These are phyloP conservation scores for Barnettozyma californica DNA, from an alignment of 805 yeast species.

Conservation along the genomic window DNA sequence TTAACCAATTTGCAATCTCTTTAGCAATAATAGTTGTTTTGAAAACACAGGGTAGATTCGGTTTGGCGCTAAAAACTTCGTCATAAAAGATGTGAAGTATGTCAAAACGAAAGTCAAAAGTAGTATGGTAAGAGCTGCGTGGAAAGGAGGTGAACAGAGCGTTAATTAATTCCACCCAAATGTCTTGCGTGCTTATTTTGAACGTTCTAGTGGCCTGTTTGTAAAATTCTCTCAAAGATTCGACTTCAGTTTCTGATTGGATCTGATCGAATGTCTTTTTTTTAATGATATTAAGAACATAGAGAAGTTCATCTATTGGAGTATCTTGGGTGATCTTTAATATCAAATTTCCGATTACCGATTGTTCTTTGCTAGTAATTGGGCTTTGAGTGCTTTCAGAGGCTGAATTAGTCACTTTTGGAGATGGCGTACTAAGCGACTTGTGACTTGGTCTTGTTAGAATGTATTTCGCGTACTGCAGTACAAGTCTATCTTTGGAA, in stretches of 20 bases:
- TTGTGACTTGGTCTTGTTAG: background rate
- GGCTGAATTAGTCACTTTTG: background rate
- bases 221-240: background rate
- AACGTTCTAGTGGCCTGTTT: background rate
- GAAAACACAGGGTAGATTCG: background rate
- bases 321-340: background rate
- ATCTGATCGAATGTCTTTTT: background rate
- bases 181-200: background rate
- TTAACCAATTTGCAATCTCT: background rate
- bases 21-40: background rate
- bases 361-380: background rate
- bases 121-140: background rate
- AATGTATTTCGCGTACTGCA: background rate
- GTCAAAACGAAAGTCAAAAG: conserved; percentile 1
- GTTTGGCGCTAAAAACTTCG: background rate
- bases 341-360: background rate
- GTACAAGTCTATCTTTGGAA: background rate
- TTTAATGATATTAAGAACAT: background rate
- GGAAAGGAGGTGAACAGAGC: background rate
- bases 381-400: background rate
- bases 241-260: background rate
- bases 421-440: background rate
- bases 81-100: background rate
- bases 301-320: background rate
- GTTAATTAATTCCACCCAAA: background rate